Evolutionary conservation across 139 green algal genomes (phyloP).

Genomic region (Chlorella sp.): DNA sequence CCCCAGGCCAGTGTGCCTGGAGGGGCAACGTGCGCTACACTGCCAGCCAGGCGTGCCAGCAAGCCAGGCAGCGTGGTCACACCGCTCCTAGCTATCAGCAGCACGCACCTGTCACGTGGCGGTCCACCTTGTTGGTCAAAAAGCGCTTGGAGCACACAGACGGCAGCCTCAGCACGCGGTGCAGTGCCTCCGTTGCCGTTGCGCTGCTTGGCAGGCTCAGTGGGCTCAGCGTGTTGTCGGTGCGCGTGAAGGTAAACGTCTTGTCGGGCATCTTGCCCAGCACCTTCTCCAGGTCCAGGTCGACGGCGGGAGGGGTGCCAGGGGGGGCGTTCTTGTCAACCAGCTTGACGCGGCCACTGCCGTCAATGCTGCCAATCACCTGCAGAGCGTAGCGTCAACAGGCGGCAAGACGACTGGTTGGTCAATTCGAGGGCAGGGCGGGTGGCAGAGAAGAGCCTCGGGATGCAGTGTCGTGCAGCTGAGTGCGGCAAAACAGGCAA

Average conservation of each 20-base stretch:
- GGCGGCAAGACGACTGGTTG: neutral
- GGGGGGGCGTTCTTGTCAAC: slow-evolving; percentile 59
- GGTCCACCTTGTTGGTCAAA: slow-evolving; percentile 97
- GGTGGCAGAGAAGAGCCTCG: too few relatives aligned
- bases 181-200: slow-evolving; percentile 47
- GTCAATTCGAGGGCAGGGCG: too few relatives aligned
- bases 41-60: too few relatives aligned
- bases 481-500: neutral
- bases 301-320: slow-evolving; percentile 63
- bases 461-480: too few relatives aligned
- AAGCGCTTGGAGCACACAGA: slow-evolving; percentile 95
- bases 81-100: too few relatives aligned
- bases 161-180: slow-evolving; percentile 82
- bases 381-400: slow-evolving; percentile 21
- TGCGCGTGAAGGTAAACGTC: slow-evolving; percentile 75
- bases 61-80: neutral
- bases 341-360: slow-evolving; percentile 80
- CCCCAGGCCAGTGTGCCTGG: too few relatives aligned
- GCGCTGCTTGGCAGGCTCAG: slow-evolving; percentile 54
- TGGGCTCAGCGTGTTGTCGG: slow-evolving; percentile 16
- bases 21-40: too few relatives aligned
- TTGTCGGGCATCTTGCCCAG: slow-evolving; percentile 98
- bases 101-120: slow-evolving; percentile 70
- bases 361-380: slow-evolving; percentile 92
- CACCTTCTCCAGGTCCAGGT: slow-evolving; percentile 95